Evolutionary conservation across 441 rosid species (phyloP), one percentile per base, ranked within the genome.

Genomic region (Eutrema salsugineum): DNA sequence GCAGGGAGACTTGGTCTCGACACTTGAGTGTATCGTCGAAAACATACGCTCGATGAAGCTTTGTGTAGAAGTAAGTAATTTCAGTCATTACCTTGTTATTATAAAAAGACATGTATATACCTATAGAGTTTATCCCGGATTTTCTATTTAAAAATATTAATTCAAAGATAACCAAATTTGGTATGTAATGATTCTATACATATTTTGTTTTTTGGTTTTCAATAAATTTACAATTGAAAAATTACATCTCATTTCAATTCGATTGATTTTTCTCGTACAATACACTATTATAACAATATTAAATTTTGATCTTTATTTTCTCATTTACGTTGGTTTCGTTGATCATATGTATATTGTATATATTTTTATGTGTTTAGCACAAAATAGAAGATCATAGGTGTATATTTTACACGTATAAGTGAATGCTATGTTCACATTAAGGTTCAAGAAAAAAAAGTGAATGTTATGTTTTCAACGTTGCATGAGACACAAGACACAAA

Each of bases 11-110:
- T 0, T 33, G 12, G 24, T 12, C 27, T 20, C 70, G 6, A 40
- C 12, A n/a, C 76, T 72, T 54, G 70, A 63, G 0, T 35, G 12
- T 17, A 43, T 72, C 57, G 5, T 63, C 27, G 40, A 63, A 2
- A 1, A 3, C 1, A 35, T 72, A 53, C 12, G 32, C 30, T 8
- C 10, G 22, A 11, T 54, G 70, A 54, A 72, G 30, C 20, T 8
- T 16, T 54, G 5, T 22, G 57, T 63, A 11, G 76, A 72, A 63
- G 76, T 72, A 63, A 63, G 70, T 63, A 53, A 16, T 39, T 10
- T 57, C 9, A 36, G n/a, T 32, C 24, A 11, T 20, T 3, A 56
- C 24, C 9, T 19, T 56, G 8, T 8, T 16, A 8, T 55, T 16
- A 8, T 55, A 20, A n/a, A 15, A 1, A n/a, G 9, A 14, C 22